These are phyloP conservation scores for Aurantiochytrium sp. DNA, from an alignment of 108 stramenopile genomes.

Conservation along the genomic window DNA sequence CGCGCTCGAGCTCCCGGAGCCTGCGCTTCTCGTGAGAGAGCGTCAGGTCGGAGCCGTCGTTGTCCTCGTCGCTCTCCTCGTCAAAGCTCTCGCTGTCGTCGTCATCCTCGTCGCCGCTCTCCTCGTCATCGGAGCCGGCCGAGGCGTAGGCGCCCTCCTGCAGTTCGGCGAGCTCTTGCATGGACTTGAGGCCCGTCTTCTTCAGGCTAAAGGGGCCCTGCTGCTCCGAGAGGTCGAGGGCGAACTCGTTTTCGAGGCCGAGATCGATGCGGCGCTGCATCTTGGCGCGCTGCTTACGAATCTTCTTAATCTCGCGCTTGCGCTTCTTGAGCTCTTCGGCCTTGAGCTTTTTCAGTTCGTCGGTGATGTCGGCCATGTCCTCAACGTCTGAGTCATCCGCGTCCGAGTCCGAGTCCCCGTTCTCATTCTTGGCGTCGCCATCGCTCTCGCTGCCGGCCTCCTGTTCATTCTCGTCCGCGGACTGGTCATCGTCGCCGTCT, in stretches of 20 bases:
- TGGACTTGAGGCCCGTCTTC: background rate
- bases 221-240: slow-evolving; percentile 31
- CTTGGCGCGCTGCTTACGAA: slow-evolving; percentile 76
- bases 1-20: background rate
- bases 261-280: background rate
- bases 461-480: slow-evolving; percentile 51
- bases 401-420: background rate
- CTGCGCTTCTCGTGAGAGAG: background rate
- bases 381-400: slow-evolving; percentile 42
- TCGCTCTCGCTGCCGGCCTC: slow-evolving; percentile 38
- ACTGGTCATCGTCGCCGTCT: background rate
- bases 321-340: slow-evolving; percentile 64
- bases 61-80: slow-evolving; percentile 5
- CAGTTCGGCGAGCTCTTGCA: background rate
- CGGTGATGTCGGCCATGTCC: slow-evolving; percentile 34
- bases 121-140: background rate
- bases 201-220: slow-evolving; percentile 14
- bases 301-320: slow-evolving; percentile 82
- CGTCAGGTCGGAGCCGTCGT: background rate
- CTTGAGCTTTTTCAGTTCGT: slow-evolving; percentile 67
- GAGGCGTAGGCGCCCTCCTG: background rate
- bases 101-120: slow-evolving; percentile 46
- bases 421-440: background rate
- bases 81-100: slow-evolving; percentile 46
- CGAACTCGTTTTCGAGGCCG: background rate